Evolutionary conservation across 2,329 filamentous ascomycete species (phyloP).

Genomic region (Paraphaeosphaeria minitans): DNA sequence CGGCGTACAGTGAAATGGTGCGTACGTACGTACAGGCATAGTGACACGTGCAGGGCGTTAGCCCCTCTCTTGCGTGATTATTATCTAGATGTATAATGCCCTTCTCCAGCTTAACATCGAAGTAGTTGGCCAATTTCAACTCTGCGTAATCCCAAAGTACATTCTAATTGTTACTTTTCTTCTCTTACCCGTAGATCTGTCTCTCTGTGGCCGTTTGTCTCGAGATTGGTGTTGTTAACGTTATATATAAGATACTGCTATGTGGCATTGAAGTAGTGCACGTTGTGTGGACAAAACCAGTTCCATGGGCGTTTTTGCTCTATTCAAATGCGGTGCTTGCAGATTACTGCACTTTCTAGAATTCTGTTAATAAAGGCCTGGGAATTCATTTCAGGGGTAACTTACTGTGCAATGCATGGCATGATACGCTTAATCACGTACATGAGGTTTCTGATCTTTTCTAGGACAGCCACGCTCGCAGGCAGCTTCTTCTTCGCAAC

Average conservation of each 20-base stretch:
- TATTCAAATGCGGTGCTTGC: slow-evolving; percentile 2
- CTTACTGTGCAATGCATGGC: slow-evolving; percentile 15
- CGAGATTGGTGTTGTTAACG: slow-evolving; percentile 13
- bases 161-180: slow-evolving; percentile 14
- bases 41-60: too few species aligned
- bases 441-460: slow-evolving; percentile 8
- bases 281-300: slow-evolving; percentile 10
- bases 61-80: slow-evolving; percentile 11
- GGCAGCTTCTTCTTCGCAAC: slow-evolving; percentile 11
- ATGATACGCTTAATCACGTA: slow-evolving; percentile 18
- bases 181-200: slow-evolving; percentile 9
- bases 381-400: neutral
- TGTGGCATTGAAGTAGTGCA: slow-evolving; percentile 14
- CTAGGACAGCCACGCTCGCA: slow-evolving; percentile 6
- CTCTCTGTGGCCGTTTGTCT: slow-evolving; percentile 12
- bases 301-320: slow-evolving; percentile 8
- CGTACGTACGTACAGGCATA: too few species aligned
- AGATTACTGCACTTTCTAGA: slow-evolving; percentile 7
- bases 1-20: too few species aligned
- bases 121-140: slow-evolving; percentile 11
- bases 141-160: slow-evolving; percentile 13
- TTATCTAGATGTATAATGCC: slow-evolving; percentile 12
- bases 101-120: slow-evolving; percentile 12
- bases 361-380: neutral
- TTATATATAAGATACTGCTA: slow-evolving; percentile 17